phyloP scores from a whole-genome alignment of 768 basidiomycete species.

The Leucosporidium yakuticum region DNA sequence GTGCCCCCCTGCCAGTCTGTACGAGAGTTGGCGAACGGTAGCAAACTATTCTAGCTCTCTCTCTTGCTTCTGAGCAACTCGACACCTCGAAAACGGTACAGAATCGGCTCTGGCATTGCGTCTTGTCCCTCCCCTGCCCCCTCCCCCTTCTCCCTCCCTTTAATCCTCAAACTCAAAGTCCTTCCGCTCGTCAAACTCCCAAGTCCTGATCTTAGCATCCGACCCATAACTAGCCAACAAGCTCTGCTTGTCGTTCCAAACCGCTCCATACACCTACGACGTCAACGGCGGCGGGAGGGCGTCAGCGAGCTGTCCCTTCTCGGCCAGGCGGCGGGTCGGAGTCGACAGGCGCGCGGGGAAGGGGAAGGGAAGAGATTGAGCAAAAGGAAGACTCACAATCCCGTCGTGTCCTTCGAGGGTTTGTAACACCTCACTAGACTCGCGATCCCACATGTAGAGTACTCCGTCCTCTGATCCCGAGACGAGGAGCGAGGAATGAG shows the following conservation, averaged over 20 bases:
- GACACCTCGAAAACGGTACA: too few relatives aligned
- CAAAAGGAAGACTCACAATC: background rate
- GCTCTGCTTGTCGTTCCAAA: constrained; percentile 9
- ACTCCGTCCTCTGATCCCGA: constrained; percentile 42
- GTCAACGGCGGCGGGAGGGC: background rate
- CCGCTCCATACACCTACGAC: constrained; percentile 4
- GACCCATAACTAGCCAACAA: constrained; percentile 11
- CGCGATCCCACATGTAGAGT: constrained; percentile 42
- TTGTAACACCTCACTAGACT: constrained; percentile 18
- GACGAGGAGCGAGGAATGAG: constrained; percentile 35
- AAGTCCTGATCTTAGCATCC: constrained; percentile 1
- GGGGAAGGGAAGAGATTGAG: background rate
- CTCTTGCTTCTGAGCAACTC: too few relatives aligned
- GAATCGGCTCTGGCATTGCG: too few relatives aligned
- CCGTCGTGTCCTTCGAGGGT: constrained; percentile 13
- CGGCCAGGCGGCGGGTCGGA: background rate
- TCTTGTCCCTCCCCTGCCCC: too few relatives aligned
- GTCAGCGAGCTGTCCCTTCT: background rate
- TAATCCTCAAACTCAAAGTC: background rate
- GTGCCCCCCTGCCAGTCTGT: too few relatives aligned
- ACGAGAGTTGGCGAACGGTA: too few relatives aligned
- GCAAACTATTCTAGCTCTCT: too few relatives aligned
- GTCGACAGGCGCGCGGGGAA: background rate
- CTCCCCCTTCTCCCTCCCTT: background rate
- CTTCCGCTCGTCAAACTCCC: constrained; percentile 5